Base-by-base conservation (phyloP, 1,284 basidiomycete genomes). In the Cutaneotrichosporon mucoides region DNA sequence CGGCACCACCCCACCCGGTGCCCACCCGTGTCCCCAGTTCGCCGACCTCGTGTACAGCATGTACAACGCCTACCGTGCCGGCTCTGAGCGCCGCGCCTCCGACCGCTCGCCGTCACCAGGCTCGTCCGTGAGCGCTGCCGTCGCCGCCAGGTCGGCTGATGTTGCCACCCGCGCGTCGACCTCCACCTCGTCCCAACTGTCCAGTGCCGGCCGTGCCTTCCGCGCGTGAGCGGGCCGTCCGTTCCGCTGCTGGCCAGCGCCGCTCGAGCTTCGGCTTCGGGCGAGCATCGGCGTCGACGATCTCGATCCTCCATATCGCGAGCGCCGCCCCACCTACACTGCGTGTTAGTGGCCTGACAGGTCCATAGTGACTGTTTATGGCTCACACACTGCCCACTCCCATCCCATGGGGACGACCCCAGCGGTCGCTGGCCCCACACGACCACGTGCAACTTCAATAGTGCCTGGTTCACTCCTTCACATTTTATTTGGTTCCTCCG, bases 11-110 rank as follows among this genome's bases (percentile, higher is more conserved):
- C 50, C 58, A 34, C 51, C 54, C 35, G 61, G 44, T 48, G 57
- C 66, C 48, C 73, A 75, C 53, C 71, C 72, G 3, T 72, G 68
- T 50, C 73, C 73, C 3, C 72, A 73, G 58, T 58, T 73, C 47
- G 68, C 66, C 51, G 68, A 75, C 59, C 66, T 75, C 37, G 69
- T 73, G 38, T 57, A 67, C 53, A 59, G 59, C 12, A 57, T 75
- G 24, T 68, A 68, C 60, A 69, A 66, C 41, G 68, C 65, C 7
- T 64, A 64, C 57, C 60, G 62, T 44, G 49, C 48, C 12, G 44
- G 43, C 41, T 40, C 37, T 10, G 38, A 48, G 16, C 35, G 36
- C 41, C 50, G 50, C 33, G 41, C 42, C 1, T n/a, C 16, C 15
- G 36, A 49, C 6, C 59, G 51, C 46, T 41, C 43, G 44, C 41